phyloP scores from a whole-genome alignment of 202 grass and related monocot species.

The Hordeum pubiflorum region DNA sequence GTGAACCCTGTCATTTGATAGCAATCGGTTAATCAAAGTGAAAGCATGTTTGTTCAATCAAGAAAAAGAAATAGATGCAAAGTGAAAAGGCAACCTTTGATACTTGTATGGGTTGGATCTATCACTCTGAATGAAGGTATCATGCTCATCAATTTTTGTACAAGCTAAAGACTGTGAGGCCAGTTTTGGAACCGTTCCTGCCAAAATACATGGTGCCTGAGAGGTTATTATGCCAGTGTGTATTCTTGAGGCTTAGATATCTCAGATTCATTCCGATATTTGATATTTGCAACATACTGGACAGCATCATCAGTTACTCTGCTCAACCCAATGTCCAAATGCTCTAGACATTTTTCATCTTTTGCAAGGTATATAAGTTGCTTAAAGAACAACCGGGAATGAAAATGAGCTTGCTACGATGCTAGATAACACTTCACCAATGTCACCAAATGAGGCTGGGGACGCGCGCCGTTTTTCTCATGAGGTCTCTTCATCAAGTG shows the following conservation, averaged over 20 bases:
- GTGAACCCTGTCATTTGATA: conserved; percentile 36
- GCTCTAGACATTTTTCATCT: conserved; percentile 43
- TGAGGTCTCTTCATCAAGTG: too few relatives aligned
- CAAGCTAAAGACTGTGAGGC: conserved; percentile 55
- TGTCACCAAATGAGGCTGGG: conserved; percentile 40
- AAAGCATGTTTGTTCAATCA: not conserved
- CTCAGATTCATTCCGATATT: conserved; percentile 55
- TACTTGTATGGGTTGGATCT: conserved; percentile 49
- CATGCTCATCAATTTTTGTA: conserved; percentile 61
- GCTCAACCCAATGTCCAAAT: conserved; percentile 60
- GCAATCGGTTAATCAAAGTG: not conserved
- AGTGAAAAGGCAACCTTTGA: conserved; percentile 53
- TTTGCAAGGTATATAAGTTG: conserved; percentile 60
- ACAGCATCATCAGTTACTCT: conserved; percentile 53
- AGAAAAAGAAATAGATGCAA: not conserved
- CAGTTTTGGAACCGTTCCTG: conserved; percentile 2
- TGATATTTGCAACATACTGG: conserved; percentile 55
- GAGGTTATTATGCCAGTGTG: conserved; percentile 61
- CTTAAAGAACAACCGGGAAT: conserved; percentile 42
- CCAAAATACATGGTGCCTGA: conserved; percentile 46
- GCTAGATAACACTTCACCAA: conserved; percentile 39
- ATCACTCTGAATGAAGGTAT: conserved; percentile 54
- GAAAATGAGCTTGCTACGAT: conserved; percentile 46
- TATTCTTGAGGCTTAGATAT: conserved; percentile 65
- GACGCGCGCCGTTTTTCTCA: not conserved